Percentiles rank a stretch among this genome's conserved stretches.
These are phyloP conservation scores for Cephaloascus fragrans DNA, from an alignment of 805 yeast genomes.

Conservation along the genomic window DNA sequence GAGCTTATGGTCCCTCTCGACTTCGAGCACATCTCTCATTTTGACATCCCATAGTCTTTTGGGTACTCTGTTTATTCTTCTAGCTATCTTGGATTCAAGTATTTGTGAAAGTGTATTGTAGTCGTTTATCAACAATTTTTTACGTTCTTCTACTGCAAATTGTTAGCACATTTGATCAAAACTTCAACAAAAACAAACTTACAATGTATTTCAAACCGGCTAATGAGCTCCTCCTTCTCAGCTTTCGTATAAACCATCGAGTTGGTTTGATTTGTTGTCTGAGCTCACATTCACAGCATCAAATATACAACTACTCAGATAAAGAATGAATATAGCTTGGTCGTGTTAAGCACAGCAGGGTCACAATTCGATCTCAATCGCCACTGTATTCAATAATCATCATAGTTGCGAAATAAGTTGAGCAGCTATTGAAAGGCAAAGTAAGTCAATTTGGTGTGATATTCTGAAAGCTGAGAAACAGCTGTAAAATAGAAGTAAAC, in stretches of 20 bases:
- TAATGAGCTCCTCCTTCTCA: constrained; percentile 27
- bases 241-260: constrained; percentile 13
- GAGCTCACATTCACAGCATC: too few relatives aligned
- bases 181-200: constrained; percentile 7
- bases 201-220: constrained; percentile 7
- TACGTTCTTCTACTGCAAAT: constrained; percentile 16
- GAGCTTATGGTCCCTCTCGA: constrained; percentile 31
- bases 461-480: too few relatives aligned
- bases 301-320: too few relatives aligned
- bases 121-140: constrained; percentile 13
- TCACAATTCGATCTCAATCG: too few relatives aligned
- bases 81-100: constrained; percentile 23
- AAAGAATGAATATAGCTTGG: too few relatives aligned
- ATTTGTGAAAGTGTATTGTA: constrained; percentile 13
- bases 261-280: too few relatives aligned
- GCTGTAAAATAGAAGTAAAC: too few relatives aligned
- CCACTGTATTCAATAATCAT: too few relatives aligned
- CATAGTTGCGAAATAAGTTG: too few relatives aligned
- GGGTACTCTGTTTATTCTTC: constrained; percentile 35
- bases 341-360: too few relatives aligned
- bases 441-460: too few relatives aligned
- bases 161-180: constrained; percentile 11
- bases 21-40: constrained; percentile 29
- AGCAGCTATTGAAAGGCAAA: too few relatives aligned
- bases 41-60: constrained; percentile 40